Evolutionary conservation across 2,329 filamentous ascomycete genomes (phyloP).

Genomic region (Monosporascus sp.): DNA sequence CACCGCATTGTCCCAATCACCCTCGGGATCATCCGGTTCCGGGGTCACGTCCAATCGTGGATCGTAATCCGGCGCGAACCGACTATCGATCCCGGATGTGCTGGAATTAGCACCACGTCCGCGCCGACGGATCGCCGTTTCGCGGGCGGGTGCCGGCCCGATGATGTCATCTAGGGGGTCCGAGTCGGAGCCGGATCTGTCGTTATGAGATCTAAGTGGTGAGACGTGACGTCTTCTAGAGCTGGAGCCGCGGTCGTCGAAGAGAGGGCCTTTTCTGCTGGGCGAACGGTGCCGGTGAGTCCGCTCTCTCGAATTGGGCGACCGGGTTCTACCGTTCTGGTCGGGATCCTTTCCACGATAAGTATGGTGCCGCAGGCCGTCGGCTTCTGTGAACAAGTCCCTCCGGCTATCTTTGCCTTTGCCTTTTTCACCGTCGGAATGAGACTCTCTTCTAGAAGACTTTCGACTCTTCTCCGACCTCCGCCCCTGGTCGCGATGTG

Average conservation of each 20-base stretch:
- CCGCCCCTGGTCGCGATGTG: slow-evolving; percentile 4
- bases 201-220: slow-evolving; percentile 1
- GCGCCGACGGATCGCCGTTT: slow-evolving; percentile 45
- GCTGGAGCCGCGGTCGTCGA: background rate
- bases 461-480: slow-evolving; percentile 6
- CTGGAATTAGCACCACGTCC: slow-evolving; percentile 64
- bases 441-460: slow-evolving; percentile 3
- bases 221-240: slow-evolving; percentile 1
- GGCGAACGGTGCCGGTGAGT: slow-evolving; percentile 7
- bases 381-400: background rate
- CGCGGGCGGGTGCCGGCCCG: slow-evolving; percentile 55
- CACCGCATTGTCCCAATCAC: slow-evolving; percentile 72
- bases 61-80: slow-evolving; percentile 66
- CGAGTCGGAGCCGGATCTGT: slow-evolving; percentile 54
- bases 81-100: slow-evolving; percentile 67
- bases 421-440: background rate
- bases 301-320: slow-evolving; percentile 5
- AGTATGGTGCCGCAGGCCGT: slow-evolving; percentile 3
- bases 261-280: background rate
- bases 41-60: slow-evolving; percentile 50
- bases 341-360: slow-evolving; percentile 7
- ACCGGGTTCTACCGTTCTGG: slow-evolving; percentile 4
- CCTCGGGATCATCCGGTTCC: slow-evolving; percentile 33
- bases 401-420: too few relatives aligned
- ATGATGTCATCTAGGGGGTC: slow-evolving; percentile 73